phyloP scores from a whole-genome alignment of 192 early-diverging fungal genomes.

The Coemansia sp. region DNA sequence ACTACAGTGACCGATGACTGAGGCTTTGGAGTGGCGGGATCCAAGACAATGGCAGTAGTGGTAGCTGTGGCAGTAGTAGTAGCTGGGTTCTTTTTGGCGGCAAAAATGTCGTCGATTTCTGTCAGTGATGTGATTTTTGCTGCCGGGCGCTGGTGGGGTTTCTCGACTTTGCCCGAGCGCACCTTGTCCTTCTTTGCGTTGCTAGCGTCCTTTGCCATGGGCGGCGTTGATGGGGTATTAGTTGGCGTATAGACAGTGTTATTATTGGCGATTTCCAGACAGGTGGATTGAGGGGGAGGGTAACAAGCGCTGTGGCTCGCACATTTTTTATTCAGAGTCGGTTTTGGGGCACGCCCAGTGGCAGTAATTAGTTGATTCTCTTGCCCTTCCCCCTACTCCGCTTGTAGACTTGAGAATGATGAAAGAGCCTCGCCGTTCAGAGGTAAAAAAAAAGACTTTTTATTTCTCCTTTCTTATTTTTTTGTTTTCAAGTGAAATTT shows the following conservation, averaged over 20 bases:
- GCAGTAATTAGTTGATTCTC: background rate
- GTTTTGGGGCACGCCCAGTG: too few relatives aligned
- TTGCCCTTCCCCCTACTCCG: background rate
- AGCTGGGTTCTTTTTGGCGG: background rate
- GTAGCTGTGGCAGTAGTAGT: background rate
- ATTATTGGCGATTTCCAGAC: too few relatives aligned
- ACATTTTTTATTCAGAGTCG: background rate
- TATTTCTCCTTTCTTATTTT: background rate
- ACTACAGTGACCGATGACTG: constrained; percentile 23
- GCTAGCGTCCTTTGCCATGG: too few relatives aligned
- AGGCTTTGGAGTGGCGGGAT: background rate
- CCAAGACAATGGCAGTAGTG: background rate
- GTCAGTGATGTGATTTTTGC: background rate
- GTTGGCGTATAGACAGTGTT: too few relatives aligned
- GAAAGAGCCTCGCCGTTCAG: too few relatives aligned
- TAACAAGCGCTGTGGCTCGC: too few relatives aligned
- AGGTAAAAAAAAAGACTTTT: too few relatives aligned
- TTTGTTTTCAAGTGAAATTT: too few relatives aligned
- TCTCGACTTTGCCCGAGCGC: constrained; percentile 26
- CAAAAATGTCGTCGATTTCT: constrained; percentile 53
- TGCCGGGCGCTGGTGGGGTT: background rate
- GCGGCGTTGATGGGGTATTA: too few relatives aligned
- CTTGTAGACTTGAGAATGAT: background rate
- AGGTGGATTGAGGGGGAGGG: too few relatives aligned
- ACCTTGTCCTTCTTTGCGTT: constrained; percentile 10